phyloP scores from a whole-genome alignment of 768 basidiomycete genomes.

The Leccinum pellstonianum region DNA sequence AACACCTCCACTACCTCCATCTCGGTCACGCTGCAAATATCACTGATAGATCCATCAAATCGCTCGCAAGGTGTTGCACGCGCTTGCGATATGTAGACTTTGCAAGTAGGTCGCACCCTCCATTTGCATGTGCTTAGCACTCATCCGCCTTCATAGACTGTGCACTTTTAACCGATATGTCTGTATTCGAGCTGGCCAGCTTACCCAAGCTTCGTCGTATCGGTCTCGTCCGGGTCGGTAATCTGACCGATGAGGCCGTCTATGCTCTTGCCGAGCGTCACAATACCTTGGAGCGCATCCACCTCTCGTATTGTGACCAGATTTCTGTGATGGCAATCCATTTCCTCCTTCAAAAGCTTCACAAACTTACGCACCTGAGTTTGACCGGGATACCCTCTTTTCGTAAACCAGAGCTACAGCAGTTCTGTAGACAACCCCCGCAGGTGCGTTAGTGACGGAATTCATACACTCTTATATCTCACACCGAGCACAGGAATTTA shows the following conservation, averaged over 20 bases:
- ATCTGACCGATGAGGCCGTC: slow-evolving; percentile 92
- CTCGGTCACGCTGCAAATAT: slow-evolving; percentile 89
- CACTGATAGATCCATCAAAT: slow-evolving; percentile 84
- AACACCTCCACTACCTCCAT: slow-evolving; percentile 91
- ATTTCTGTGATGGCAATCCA: slow-evolving; percentile 90
- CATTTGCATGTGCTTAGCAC: not conserved
- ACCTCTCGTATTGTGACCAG: slow-evolving; percentile 96
- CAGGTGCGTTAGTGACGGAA: slow-evolving; percentile 49
- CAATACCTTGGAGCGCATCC: slow-evolving; percentile 89
- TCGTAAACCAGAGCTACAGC: slow-evolving; percentile 78
- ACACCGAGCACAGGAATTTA: slow-evolving; percentile 70
- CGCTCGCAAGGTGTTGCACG: slow-evolving; percentile 82
- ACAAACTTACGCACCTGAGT: slow-evolving; percentile 90
- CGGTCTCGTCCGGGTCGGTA: slow-evolving; percentile 90
- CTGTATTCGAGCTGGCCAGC: slow-evolving; percentile 85
- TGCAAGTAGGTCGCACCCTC: slow-evolving; percentile 64
- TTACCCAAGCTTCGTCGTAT: slow-evolving; percentile 91
- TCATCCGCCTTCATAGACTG: slow-evolving; percentile 58
- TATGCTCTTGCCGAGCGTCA: slow-evolving; percentile 84
- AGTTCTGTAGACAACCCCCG: slow-evolving; percentile 87
- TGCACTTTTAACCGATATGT: slow-evolving; percentile 83
- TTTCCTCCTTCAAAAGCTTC: slow-evolving; percentile 84
- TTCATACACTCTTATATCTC: slow-evolving; percentile 1
- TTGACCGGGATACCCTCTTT: slow-evolving; percentile 94
- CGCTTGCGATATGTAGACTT: slow-evolving; percentile 94